Base-by-base conservation (phyloP, 805 yeast species). In the Spathaspora sp. region DNA sequence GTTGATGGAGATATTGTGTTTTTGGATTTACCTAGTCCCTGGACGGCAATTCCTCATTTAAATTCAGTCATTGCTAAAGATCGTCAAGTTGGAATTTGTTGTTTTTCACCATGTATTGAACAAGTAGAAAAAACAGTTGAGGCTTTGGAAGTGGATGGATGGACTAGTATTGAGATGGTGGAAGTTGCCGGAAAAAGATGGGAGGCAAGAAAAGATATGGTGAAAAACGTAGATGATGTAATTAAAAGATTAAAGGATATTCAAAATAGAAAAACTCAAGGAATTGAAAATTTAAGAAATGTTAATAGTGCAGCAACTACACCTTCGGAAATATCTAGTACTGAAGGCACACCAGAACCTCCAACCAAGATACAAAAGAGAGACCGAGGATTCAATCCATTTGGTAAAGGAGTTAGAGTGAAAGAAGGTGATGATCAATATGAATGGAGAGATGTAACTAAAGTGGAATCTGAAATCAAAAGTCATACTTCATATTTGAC, bases 31-130 rank as follows among this genome's bases (percentile, higher is more conserved):
- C 99, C 99, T 3, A 85, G 97, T 5, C 99, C 99, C 8, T 93
- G 98, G 97, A 83, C 83, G 38, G 99, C 99, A 5, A 87, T 94
- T 49, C 89, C 90, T 6, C 86, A 87, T 67, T 69, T 93, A 45
- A 70, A 75, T 11, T 58, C 62, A 31, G 96, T 87, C 1, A 77
- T 88, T 14, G 70, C 87, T 8, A 66, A 71, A 8, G 70, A 70
- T 17, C 73, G 76, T 50, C 74, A 76, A 26, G 88, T 83, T 19
- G 83, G 87, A 2, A 78, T 94, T 49, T 94, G 99, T 69, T 94
- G 99, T 68, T 94, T 94, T 64, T 89, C 96, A 40, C 99, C 99
- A 9, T 94, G 99, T 68, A 88, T 94, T 46, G 99, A 94, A 69
- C 99, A 94, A 71, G 99, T 94, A 3, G 86, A 86, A 52, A 86